Evolutionary conservation across 2,329 filamentous ascomycete species (phyloP).

Genomic region (Ceratocystis diversiconidia): DNA sequence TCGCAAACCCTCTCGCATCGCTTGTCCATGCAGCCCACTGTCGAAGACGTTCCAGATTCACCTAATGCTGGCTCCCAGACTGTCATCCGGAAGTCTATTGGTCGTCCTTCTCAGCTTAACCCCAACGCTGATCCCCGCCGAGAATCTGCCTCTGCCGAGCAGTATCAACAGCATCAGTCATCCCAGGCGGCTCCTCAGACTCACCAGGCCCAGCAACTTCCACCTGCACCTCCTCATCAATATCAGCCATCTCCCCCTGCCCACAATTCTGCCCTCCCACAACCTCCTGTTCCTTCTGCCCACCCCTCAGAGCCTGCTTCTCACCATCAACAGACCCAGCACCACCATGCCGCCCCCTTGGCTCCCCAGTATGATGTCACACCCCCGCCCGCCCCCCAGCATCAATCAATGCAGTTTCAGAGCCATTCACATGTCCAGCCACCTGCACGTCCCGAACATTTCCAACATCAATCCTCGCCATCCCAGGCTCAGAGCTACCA

Average conservation of each 20-base stretch:
- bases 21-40: conserved; percentile 45
- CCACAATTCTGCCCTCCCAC: neutral
- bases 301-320: neutral
- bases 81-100: conserved; percentile 12
- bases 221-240: neutral
- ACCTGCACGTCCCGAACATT: neutral
- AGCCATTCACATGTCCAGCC: neutral
- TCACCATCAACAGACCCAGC: neutral
- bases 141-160: conserved; percentile 9
- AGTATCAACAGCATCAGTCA: conserved; percentile 12
- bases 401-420: neutral
- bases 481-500: conserved; percentile 11
- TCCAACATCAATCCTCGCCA: conserved; percentile 4
- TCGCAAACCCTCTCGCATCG: conserved; percentile 24
- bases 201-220: conserved; percentile 2
- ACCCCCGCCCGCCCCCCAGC: neutral
- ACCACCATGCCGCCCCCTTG: neutral
- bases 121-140: neutral
- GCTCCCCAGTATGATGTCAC: neutral
- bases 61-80: conserved; percentile 21
- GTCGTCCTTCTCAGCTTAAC: conserved; percentile 8
- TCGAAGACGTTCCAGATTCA: conserved; percentile 49
- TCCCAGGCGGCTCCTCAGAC: neutral
- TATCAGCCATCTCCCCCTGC: conserved; percentile 1
- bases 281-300: neutral